Percentiles rank a stretch among this genome's conserved stretches.
Evolutionary conservation across 768 basidiomycete species (phyloP).

Genomic region (Pulveroboletus sp.): DNA sequence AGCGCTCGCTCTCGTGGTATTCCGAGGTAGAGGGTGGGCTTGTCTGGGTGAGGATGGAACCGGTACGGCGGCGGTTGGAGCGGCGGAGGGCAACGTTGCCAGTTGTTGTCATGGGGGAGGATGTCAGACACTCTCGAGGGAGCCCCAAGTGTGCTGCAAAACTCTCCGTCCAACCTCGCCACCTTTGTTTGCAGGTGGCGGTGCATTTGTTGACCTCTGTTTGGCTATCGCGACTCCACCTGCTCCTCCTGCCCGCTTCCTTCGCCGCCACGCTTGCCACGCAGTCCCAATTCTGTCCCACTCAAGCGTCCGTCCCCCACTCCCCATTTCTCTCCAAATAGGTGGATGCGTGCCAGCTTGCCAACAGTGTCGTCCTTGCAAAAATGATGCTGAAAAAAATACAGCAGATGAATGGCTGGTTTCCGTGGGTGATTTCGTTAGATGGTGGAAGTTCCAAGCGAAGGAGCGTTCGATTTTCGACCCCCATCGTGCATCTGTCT

Average conservation of each 20-base stretch:
- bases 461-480: conserved; percentile 30
- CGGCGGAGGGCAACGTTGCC: conserved; percentile 19
- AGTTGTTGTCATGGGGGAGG: conserved; percentile 20
- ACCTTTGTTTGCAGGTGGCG: conserved; percentile 34
- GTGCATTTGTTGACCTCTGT: conserved; percentile 26
- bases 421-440: conserved; percentile 10
- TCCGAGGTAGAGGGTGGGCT: conserved; percentile 31
- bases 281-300: conserved; percentile 6
- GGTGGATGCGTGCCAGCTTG: neutral
- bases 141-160: conserved; percentile 25
- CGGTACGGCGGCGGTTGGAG: conserved; percentile 21
- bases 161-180: conserved; percentile 16
- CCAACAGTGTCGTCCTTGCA: neutral
- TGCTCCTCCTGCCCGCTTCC: conserved; percentile 26
- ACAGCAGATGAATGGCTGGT: neutral
- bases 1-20: conserved; percentile 34
- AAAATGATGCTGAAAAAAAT: conserved; percentile 10
- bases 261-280: conserved; percentile 15
- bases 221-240: conserved; percentile 19
- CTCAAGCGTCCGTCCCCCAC: neutral
- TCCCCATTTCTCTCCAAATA: neutral
- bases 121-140: conserved; percentile 18
- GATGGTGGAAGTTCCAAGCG: conserved; percentile 34
- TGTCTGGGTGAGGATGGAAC: conserved; percentile 21
- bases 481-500: conserved; percentile 17